Base-by-base conservation (phyloP, 1,139 yeast genomes). In the Nadsonia starkeyi-henricii region DNA sequence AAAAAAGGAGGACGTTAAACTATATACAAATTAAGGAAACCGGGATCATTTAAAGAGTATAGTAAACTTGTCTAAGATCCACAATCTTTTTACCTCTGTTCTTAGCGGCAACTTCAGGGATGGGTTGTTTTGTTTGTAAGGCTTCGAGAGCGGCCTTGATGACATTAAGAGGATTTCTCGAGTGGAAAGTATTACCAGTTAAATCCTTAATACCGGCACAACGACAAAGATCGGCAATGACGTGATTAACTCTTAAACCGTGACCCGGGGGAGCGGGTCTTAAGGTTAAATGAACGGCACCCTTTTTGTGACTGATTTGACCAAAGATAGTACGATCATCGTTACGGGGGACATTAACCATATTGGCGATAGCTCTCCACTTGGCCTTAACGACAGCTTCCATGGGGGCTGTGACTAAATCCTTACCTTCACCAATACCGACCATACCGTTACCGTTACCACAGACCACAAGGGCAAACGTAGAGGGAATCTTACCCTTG, bases 341-440 rank as follows among this genome's bases (percentile, higher is more conserved):
- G 62, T 84, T 82, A 56, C 96, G 76, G 48, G 95, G 94, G 49
- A 93, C 77, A 54, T 81, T 79, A 37, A 77, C 75, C 63, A 93
- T 71, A 65, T 86, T 86, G 67, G 86, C 85, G 49, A 89, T 84
- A 2, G 97, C 97, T 60, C 84, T 82, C 95, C 96, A 85, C 64
- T 82, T 89, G 8, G 97, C 96, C 62, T 86, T 85, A 44, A 78
- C 71, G 39, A 83, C 75, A 1, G 98, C 96, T 49, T 77, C 75
- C 51, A 84, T 71, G 68, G 83, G 78, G 53, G 85, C 88, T 53
- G 78, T 81, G 58, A 88, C 73, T 5, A 37, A 39, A 51, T 91
- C 89, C 62, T 85, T 85, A 52, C 98, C 99, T 65, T 88, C 95
- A 49, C 98, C 99, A 47, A 89, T 71, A 44, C 98, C 98, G 53